A percentile compares a stretch with the other conserved stretches of the same genome.
phyloP scores from a whole-genome alignment of 2,329 filamentous ascomycete genomes.

The Orbilia brochopaga region DNA sequence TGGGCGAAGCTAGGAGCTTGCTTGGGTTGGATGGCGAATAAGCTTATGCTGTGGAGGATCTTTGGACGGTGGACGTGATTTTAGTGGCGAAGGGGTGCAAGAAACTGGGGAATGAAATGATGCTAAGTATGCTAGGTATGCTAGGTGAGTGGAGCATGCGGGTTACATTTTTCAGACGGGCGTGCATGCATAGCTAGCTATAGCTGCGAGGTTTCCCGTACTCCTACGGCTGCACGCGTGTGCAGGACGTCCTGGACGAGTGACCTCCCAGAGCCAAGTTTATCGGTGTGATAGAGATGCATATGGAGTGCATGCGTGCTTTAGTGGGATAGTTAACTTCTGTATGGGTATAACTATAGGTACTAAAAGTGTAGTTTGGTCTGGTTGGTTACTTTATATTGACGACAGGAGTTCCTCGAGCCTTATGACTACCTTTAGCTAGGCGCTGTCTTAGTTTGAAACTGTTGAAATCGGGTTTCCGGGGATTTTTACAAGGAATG shows the following conservation, averaged over 20 bases:
- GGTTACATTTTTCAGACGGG: not conserved
- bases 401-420: slow-evolving; percentile 1
- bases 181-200: not conserved
- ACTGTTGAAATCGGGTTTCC: slow-evolving; percentile 25
- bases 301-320: too few relatives aligned
- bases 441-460: slow-evolving; percentile 37
- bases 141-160: slow-evolving; percentile 4
- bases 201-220: not conserved
- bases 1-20: not conserved
- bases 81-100: slow-evolving; percentile 1
- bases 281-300: too few relatives aligned
- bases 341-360: too few relatives aligned
- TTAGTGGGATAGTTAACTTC: too few relatives aligned
- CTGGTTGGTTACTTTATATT: too few relatives aligned
- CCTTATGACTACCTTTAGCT: slow-evolving; percentile 23
- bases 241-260: too few relatives aligned
- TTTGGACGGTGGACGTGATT: not conserved
- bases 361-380: too few relatives aligned
- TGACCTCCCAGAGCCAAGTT: too few relatives aligned
- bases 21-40: not conserved
- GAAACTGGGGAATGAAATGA: slow-evolving; percentile 48
- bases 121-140: too few relatives aligned
- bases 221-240: not conserved
- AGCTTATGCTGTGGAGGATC: not conserved
- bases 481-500: slow-evolving; percentile 30